Conservation (phyloP, 495 filamentous ascomycete species). For the Talaromyces liani region DNA sequence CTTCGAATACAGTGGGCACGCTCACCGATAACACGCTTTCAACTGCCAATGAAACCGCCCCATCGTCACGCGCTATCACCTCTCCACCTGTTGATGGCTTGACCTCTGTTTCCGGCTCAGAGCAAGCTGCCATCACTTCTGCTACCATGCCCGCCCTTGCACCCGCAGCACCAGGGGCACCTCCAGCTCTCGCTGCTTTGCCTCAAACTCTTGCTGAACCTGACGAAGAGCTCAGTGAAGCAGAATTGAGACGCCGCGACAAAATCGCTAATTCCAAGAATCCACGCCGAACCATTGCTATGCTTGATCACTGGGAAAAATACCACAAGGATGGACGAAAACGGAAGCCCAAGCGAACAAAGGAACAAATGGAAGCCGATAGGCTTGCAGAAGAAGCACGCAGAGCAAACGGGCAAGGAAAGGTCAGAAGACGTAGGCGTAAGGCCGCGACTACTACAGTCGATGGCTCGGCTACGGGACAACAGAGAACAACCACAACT, state of each 20-base stretch:
- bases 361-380: conserved; percentile 38
- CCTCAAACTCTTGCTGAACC: conserved; percentile 3
- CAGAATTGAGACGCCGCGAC: conserved; percentile 26
- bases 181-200: conserved; percentile 7
- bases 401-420: conserved; percentile 17
- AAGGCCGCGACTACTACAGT: conserved; percentile 6
- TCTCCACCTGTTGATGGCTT: background rate
- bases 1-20: background rate
- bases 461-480: background rate
- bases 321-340: conserved; percentile 37
- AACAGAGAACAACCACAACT: background rate
- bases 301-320: conserved; percentile 42
- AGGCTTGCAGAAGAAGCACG: conserved; percentile 21
- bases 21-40: background rate
- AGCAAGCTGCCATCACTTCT: background rate
- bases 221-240: conserved; percentile 21
- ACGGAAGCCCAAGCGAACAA: conserved; percentile 41
- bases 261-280: conserved; percentile 43
- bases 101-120: background rate
- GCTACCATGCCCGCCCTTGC: conserved; percentile 5
- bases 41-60: background rate
- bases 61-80: background rate
- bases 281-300: conserved; percentile 39
- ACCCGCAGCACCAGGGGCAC: conserved; percentile 9
- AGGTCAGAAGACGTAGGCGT: conserved; percentile 16